Evolutionary conservation across 2,329 filamentous ascomycete genomes (phyloP).

Genomic region (Trichoderma atroviride): DNA sequence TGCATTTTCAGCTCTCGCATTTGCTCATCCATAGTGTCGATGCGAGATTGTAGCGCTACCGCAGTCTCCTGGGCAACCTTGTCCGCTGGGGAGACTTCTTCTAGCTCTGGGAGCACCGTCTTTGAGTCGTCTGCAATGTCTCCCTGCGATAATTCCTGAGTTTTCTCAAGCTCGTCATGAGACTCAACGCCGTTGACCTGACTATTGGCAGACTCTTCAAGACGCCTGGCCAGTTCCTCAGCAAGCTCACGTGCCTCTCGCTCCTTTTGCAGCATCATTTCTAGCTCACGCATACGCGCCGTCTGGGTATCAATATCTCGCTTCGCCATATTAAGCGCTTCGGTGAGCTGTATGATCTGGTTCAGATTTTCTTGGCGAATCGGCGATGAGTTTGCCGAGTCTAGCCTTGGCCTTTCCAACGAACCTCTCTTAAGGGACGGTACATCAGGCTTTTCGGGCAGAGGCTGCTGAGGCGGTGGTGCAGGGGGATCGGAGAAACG

Average conservation of each 20-base stretch:
- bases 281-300: constrained; percentile 76
- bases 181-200: constrained; percentile 39
- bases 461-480: constrained; percentile 86
- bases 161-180: constrained; percentile 33
- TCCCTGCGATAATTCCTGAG: constrained; percentile 29
- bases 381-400: constrained; percentile 57
- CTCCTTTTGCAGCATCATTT: constrained; percentile 73
- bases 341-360: constrained; percentile 82
- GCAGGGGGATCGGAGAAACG: constrained; percentile 92
- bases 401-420: constrained; percentile 71
- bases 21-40: constrained; percentile 76
- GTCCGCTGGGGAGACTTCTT: constrained; percentile 10
- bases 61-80: constrained; percentile 35
- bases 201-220: constrained; percentile 58
- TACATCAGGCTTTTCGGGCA: constrained; percentile 89
- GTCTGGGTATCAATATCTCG: constrained; percentile 85
- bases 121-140: constrained; percentile 4
- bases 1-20: constrained; percentile 81
- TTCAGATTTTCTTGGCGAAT: constrained; percentile 62
- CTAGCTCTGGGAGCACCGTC: not conserved
- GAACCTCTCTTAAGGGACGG: constrained; percentile 73
- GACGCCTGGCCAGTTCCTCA: constrained; percentile 75
- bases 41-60: constrained; percentile 59
- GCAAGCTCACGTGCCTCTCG: constrained; percentile 79
- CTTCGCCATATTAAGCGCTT: constrained; percentile 80